Evolutionary conservation across 2,329 filamentous ascomycete genomes (phyloP).

Genomic region (Waltergamsia citrina): DNA sequence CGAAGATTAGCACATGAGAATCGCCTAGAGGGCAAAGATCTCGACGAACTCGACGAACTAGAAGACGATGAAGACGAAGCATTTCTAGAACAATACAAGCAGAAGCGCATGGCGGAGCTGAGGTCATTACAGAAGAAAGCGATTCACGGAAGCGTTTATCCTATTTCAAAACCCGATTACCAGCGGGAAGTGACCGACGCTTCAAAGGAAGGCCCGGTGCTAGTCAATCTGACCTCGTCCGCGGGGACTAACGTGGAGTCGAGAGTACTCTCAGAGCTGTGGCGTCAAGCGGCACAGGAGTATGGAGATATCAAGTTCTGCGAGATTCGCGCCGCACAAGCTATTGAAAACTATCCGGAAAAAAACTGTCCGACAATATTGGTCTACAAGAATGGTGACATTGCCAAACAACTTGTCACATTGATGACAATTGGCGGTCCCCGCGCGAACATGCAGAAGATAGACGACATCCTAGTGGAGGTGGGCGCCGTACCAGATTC

Average conservation of each 20-base stretch:
- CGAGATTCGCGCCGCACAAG: conserved; percentile 84
- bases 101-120: conserved; percentile 81
- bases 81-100: conserved; percentile 79
- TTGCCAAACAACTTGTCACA: conserved; percentile 87
- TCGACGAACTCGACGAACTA: conserved; percentile 86
- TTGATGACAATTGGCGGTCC: conserved; percentile 68
- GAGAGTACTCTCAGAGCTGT: conserved; percentile 72
- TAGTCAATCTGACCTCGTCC: conserved; percentile 77
- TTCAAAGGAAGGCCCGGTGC: conserved; percentile 56
- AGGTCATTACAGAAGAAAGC: conserved; percentile 65
- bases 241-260: conserved; percentile 78
- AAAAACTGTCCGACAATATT: conserved; percentile 89
- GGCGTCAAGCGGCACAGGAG: conserved; percentile 72
- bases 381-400: conserved; percentile 87
- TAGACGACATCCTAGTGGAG: conserved; percentile 75
- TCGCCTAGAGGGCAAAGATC: conserved; percentile 82
- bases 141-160: conserved; percentile 84
- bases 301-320: conserved; percentile 97
- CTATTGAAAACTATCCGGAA: conserved; percentile 94
- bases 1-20: conserved; percentile 82
- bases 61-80: conserved; percentile 94
- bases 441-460: conserved; percentile 59
- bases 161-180: conserved; percentile 90
- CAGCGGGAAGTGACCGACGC: conserved; percentile 84
- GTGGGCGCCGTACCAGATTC: conserved; percentile 70